Conservation (phyloP, 2,329 filamentous ascomycete species). For the Colletotrichum costaricense region DNA sequence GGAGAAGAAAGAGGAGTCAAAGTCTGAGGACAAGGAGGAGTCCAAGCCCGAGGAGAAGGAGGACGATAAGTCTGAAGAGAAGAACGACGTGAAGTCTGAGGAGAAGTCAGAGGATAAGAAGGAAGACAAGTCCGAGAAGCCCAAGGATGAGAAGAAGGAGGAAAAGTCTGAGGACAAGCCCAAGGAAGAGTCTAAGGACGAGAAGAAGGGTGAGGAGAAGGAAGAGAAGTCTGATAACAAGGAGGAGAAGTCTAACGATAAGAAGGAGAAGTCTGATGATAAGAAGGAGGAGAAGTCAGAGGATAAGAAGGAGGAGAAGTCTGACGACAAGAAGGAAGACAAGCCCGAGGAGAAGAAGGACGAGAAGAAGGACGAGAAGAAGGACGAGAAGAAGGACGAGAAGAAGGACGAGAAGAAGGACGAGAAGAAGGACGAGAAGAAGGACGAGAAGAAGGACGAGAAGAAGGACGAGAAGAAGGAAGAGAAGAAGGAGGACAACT, state of each 20-base stretch:
- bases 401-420: slow-evolving; percentile 28
- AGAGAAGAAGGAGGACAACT: slow-evolving; percentile 23
- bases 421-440: slow-evolving; percentile 24
- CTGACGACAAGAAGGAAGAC: neutral
- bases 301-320: slow-evolving; percentile 31
- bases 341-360: slow-evolving; percentile 19
- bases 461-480: slow-evolving; percentile 38
- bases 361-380: slow-evolving; percentile 38
- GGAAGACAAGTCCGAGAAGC: neutral
- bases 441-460: slow-evolving; percentile 10
- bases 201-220: slow-evolving; percentile 21
- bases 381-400: slow-evolving; percentile 39
- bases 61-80: slow-evolving; percentile 39
- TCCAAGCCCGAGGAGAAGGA: slow-evolving; percentile 40
- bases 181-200: slow-evolving; percentile 36
- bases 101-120: slow-evolving; percentile 39
- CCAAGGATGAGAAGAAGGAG: slow-evolving; percentile 12
- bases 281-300: slow-evolving; percentile 35
- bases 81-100: slow-evolving; percentile 19
- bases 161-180: slow-evolving; percentile 38
- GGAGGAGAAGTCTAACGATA: slow-evolving; percentile 40
- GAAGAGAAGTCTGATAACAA: slow-evolving; percentile 35
- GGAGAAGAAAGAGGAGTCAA: slow-evolving; percentile 5
- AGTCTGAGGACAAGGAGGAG: neutral
- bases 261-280: slow-evolving; percentile 40